phyloP scores from a whole-genome alignment of 1,139 yeast species.

The Suhomyces terraborum region DNA sequence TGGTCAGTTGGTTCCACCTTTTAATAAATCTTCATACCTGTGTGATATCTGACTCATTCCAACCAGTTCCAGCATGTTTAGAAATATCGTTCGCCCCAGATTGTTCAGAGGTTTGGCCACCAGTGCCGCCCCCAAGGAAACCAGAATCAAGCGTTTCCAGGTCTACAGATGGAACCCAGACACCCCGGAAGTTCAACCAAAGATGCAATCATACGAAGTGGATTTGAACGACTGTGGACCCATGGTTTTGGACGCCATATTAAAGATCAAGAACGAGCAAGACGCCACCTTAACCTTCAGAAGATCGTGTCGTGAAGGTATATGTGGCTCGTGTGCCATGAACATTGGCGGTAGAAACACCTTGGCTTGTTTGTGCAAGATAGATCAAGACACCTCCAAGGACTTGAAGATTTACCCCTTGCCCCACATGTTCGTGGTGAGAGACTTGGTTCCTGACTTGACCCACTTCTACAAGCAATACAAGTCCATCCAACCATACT shows the following conservation, averaged over 20 bases:
- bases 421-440: constrained; percentile 97
- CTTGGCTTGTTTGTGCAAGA: constrained; percentile 92
- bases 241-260: constrained; percentile 92
- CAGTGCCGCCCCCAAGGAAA: constrained; percentile 39
- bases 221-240: constrained; percentile 95
- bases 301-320: constrained; percentile 99
- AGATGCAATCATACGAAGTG: constrained; percentile 76
- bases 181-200: constrained; percentile 90
- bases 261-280: constrained; percentile 94
- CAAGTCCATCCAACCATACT: constrained; percentile 95
- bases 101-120: constrained; percentile 45
- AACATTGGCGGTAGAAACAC: constrained; percentile 98
- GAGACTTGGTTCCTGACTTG: constrained; percentile 96
- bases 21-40: background rate
- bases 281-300: constrained; percentile 94
- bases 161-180: constrained; percentile 99
- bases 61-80: constrained; percentile 21
- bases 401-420: constrained; percentile 90
- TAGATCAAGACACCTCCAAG: constrained; percentile 75
- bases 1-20: constrained; percentile 1
- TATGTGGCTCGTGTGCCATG: constrained; percentile 99
- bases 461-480: constrained; percentile 98
- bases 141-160: constrained; percentile 75
- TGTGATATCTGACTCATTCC: constrained; percentile 4
- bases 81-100: constrained; percentile 24